Evolutionary conservation across 345 rosid genomes (phyloP), one percentile per base, ranked within the genome.

Genomic region (Gossypium ekmanianum): DNA sequence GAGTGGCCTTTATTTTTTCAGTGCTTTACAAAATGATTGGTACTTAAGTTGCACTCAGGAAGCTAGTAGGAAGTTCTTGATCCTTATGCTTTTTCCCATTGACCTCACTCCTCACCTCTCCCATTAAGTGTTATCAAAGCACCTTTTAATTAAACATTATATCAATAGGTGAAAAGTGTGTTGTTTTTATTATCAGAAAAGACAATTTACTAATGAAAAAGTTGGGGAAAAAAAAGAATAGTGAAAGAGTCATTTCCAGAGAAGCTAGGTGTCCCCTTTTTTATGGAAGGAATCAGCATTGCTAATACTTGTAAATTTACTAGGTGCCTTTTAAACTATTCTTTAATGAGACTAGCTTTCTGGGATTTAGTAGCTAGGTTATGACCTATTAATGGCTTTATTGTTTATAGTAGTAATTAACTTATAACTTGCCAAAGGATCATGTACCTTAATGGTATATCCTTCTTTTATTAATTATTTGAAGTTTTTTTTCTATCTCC

Each of bases 21-120:
- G 26, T 72, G 70, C 68, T 72, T 48, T 78, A 61, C 48, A 74
- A 56, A 70, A 72, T 76, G 61, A 79, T 81, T 77, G 78, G 81
- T 18, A 54, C 48, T 47, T 76, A 79, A 75, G 76, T 73, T 76
- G 83, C 85, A 83, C 74, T 74, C 48, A 76, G 71, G 74, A 73
- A 56, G 72, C 68, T 17, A 54, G 80, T 18, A 73, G 79, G 75
- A 71, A 75, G 75, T 74, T 74, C 44, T 74, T 71, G 81, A 52
- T 43, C 17, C 76, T 48, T 77, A 72, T 50, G 72, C 51, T 58
- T 79, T 77, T 73, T 64, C 78, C 47, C 77, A 72, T 78, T 81
- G 85, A 83, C 85, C 78, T 82, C 79, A 76, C 64, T 81, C 82
- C 80, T 75, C 79, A 59, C 82, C 78, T 79, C 76, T 77, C 75